These are phyloP conservation scores for Heliosperma pusillum DNA, from an alignment of 148 eudicot species.

Conservation along the genomic window DNA sequence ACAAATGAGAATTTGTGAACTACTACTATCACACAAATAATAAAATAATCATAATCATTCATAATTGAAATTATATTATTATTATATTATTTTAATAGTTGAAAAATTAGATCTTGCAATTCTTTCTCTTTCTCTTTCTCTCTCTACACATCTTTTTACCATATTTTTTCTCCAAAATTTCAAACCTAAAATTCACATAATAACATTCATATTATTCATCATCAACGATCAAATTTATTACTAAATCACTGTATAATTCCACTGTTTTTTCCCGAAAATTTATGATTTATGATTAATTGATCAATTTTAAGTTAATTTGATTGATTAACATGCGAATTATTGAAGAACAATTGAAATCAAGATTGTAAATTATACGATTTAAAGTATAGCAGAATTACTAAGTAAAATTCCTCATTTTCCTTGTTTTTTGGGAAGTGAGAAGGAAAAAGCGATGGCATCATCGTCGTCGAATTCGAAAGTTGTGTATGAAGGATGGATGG, in stretches of 20 bases:
- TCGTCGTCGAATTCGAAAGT: slow-evolving; percentile 51
- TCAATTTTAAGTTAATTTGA: background rate
- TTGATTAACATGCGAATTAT: slow-evolving; percentile 5
- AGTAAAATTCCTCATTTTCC: background rate
- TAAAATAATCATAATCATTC: background rate
- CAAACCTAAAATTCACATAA: background rate
- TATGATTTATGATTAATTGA: background rate
- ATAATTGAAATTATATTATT: background rate
- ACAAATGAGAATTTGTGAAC: too few relatives aligned
- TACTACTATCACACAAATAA: background rate
- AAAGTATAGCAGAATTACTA: slow-evolving; percentile 11
- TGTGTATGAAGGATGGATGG: slow-evolving; percentile 99
- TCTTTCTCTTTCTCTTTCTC: background rate
- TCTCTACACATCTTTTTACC: background rate
- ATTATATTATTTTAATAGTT: background rate
- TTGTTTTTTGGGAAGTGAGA: slow-evolving; percentile 16
- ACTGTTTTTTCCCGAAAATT: background rate
- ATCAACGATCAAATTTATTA: background rate
- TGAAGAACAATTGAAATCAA: background rate
- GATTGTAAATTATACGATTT: slow-evolving; percentile 11
- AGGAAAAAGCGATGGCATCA: slow-evolving; percentile 7
- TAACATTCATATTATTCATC: background rate
- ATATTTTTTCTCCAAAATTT: background rate
- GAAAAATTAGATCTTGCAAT: slow-evolving; percentile 1
- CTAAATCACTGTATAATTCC: background rate